Percentiles rank a stretch among this genome's conserved stretches.
phyloP scores from a whole-genome alignment of 352 stramenopile genomes.

The Phytopythium cucurbitacearum region DNA sequence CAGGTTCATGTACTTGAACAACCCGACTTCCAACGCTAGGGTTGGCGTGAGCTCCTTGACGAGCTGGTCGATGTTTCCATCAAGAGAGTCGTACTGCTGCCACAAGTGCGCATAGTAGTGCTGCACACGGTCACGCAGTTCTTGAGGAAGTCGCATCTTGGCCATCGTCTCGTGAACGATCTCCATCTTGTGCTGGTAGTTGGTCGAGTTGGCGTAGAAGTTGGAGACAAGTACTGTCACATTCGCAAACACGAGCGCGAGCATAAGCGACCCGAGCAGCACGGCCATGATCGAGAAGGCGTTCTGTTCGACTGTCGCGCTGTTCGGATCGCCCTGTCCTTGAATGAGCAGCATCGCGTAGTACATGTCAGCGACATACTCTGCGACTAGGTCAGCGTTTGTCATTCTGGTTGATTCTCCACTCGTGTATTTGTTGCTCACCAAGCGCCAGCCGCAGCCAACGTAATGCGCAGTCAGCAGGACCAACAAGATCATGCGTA shows the following conservation, averaged over 20 bases:
- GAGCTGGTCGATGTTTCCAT: constrained; percentile 13
- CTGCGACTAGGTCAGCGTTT: background rate
- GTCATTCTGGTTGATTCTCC: background rate
- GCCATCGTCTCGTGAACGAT: constrained; percentile 17
- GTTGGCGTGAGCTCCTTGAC: constrained; percentile 17
- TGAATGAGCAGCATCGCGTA: background rate
- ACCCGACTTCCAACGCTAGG: constrained; percentile 20
- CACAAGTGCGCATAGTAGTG: constrained; percentile 37
- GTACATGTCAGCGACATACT: background rate
- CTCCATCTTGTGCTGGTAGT: constrained; percentile 22
- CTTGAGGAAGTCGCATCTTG: constrained; percentile 25
- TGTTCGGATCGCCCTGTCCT: too few relatives aligned
- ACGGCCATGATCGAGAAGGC: too few relatives aligned
- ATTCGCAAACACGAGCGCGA: background rate
- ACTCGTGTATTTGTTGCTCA: constrained; percentile 7
- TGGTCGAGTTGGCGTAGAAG: background rate
- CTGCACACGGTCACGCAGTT: constrained; percentile 36
- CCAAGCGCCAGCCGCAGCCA: constrained; percentile 32
- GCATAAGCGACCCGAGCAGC: background rate
- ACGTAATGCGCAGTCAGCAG: constrained; percentile 42
- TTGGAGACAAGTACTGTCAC: constrained; percentile 1
- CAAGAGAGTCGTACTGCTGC: constrained; percentile 27
- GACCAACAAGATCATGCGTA: constrained; percentile 29
- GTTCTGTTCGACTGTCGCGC: too few relatives aligned
- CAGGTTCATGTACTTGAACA: constrained; percentile 16